Evolutionary conservation across 495 filamentous ascomycete species (phyloP).

Genomic region (Aspergillus nanangensis): DNA sequence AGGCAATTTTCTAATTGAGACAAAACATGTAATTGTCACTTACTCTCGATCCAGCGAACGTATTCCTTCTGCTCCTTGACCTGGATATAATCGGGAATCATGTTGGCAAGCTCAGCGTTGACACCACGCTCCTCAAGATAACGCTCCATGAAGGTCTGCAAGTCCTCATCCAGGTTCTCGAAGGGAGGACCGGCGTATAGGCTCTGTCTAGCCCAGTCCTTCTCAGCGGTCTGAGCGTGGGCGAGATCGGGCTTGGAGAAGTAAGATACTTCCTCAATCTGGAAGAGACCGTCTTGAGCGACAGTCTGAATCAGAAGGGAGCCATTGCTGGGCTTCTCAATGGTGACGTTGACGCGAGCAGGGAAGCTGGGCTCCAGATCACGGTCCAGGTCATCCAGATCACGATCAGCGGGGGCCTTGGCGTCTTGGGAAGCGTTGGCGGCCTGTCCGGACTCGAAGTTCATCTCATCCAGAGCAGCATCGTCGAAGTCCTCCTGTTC

Average conservation of each 20-base stretch:
- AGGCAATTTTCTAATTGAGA: background rate
- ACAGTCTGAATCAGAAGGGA: slow-evolving; percentile 82
- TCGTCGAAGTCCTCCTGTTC: slow-evolving; percentile 52
- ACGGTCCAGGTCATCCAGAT: slow-evolving; percentile 42
- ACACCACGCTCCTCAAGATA: slow-evolving; percentile 94
- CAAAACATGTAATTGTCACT: slow-evolving; percentile 21
- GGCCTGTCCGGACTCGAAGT: slow-evolving; percentile 50
- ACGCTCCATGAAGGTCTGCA: slow-evolving; percentile 85
- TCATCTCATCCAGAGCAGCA: slow-evolving; percentile 44
- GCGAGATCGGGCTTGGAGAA: slow-evolving; percentile 71
- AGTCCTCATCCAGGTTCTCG: slow-evolving; percentile 89
- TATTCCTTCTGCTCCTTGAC: slow-evolving; percentile 99
- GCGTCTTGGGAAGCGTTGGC: slow-evolving; percentile 51
- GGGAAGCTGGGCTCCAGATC: slow-evolving; percentile 62
- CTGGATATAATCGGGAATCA: slow-evolving; percentile 95
- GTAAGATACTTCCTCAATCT: slow-evolving; percentile 89
- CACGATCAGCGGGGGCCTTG: slow-evolving; percentile 57
- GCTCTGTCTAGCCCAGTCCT: slow-evolving; percentile 65
- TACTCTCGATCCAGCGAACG: slow-evolving; percentile 78
- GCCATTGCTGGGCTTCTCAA: slow-evolving; percentile 79
- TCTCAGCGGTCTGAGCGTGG: slow-evolving; percentile 57
- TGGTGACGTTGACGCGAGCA: slow-evolving; percentile 75
- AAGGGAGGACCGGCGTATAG: slow-evolving; percentile 92
- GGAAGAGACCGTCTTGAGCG: slow-evolving; percentile 80
- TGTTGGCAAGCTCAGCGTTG: slow-evolving; percentile 79